Base-by-base conservation (phyloP, 495 filamentous ascomycete species). In the Penicillium riverlandense region DNA sequence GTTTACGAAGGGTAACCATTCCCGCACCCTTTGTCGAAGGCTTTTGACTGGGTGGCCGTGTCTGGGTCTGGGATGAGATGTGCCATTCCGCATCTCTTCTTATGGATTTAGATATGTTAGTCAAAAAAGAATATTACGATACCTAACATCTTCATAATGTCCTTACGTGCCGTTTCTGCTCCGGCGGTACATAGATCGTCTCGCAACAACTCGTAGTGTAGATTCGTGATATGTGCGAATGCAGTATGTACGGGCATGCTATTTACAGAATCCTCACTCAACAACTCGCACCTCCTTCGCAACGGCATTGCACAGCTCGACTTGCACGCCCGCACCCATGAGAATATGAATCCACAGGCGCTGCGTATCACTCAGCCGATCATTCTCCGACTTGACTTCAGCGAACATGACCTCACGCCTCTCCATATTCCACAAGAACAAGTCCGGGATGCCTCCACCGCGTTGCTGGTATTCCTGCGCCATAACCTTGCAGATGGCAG, bases 321-420 rank as follows among this genome's bases (percentile, higher is more conserved):
- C 90, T 51, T 69, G 75, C 10, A 98, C 75, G 1, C 91, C 90
- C 4, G 90, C 89, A 2, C 82, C 82, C 5, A 79, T 81, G 38
- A 98, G 67, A 2, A 96, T 88, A 73, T 96, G 86, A 53, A 96
- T 96, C 92, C 92, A 98, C 33, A 98, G 70, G 50, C 92, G 75
- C 66, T 98, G 92, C 30, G 90, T 94, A 74, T 98, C 92, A 65
- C 91, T 96, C 57, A 98, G 71, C 29, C 89, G 79, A 72, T 98
- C 92, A 70, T 96, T 96, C 67, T 89, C 88, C 47, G 84, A 89
- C 75, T 95, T 95, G 38, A 96, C 90, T 65, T 96, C 90, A 3
- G 79, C 75, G 67, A 96, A 95, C 78, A 90, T 79, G 37, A 89
- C 80, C 61, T 83, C 79, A 29, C 69, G 68, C 37, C 49, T 63